Evolutionary conservation across 2,329 filamentous ascomycete species (phyloP).

Genomic region (Penicillium rolfsii): DNA sequence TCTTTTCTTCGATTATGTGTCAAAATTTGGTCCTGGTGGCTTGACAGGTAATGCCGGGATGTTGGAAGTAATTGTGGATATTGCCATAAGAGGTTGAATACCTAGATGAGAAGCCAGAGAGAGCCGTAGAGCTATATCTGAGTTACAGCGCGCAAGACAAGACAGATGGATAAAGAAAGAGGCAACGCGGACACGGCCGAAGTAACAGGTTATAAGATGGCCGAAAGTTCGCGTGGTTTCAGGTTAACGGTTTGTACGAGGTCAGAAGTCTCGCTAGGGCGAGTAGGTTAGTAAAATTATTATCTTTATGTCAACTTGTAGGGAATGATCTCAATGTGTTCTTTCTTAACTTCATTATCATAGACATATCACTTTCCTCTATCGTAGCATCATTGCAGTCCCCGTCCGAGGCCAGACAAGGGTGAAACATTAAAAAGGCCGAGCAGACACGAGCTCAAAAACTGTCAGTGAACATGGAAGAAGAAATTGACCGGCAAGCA

Average conservation of each 20-base stretch:
- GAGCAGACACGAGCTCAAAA: slow-evolving; percentile 14
- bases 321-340: slow-evolving; percentile 15
- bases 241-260: neutral
- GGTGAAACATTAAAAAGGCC: slow-evolving; percentile 13
- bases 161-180: neutral
- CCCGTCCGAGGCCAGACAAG: slow-evolving; percentile 13
- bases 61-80: neutral
- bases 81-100: neutral
- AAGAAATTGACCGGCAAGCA: neutral
- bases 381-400: slow-evolving; percentile 32
- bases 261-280: neutral
- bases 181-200: neutral
- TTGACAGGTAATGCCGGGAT: neutral
- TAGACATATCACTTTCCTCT: slow-evolving; percentile 30
- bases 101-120: neutral
- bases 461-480: slow-evolving; percentile 11
- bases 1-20: neutral
- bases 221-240: neutral
- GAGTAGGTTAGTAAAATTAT: too few relatives aligned
- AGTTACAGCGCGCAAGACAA: neutral
- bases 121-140: neutral
- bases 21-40: neutral
- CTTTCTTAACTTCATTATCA: slow-evolving; percentile 34
- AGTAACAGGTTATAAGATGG: neutral
- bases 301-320: neutral